phyloP scores from a whole-genome alignment of 805 yeast species.

The Suhomyces sp. region DNA sequence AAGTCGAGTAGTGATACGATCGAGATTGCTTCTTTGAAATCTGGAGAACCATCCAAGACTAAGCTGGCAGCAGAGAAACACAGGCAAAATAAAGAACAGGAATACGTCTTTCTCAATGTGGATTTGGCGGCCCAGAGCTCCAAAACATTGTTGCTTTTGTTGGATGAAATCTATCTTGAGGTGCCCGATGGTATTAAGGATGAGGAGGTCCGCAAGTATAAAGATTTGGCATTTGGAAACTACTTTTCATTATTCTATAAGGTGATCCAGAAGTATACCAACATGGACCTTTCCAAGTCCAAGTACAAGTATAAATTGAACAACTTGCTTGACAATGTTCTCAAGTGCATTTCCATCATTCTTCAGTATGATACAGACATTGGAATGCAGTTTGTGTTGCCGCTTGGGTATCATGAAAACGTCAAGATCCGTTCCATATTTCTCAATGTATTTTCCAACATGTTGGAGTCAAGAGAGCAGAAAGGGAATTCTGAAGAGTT shows the following conservation, averaged over 20 bases:
- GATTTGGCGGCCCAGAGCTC: conserved; percentile 68
- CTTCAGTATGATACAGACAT: conserved; percentile 72
- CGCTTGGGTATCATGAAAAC: conserved; percentile 74
- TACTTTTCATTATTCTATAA: conserved; percentile 62
- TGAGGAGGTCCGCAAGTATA: conserved; percentile 51
- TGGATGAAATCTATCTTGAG: conserved; percentile 58
- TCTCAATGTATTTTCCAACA: conserved; percentile 72
- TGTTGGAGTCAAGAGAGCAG: conserved; percentile 40
- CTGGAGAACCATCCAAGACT: neutral
- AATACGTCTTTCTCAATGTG: conserved; percentile 46
- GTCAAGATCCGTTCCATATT: conserved; percentile 65
- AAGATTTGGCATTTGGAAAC: conserved; percentile 62
- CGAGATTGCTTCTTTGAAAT: neutral
- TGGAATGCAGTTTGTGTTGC: conserved; percentile 72
- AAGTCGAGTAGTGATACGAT: neutral
- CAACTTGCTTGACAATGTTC: conserved; percentile 58
- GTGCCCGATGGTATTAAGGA: conserved; percentile 55
- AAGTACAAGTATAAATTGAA: conserved; percentile 52
- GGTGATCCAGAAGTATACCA: conserved; percentile 46
- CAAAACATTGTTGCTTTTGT: conserved; percentile 51
- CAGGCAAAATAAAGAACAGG: conserved; percentile 20
- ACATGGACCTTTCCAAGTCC: conserved; percentile 14
- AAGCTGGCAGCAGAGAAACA: neutral
- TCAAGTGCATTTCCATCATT: conserved; percentile 64
- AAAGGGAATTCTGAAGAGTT: conserved; percentile 22